Evolutionary conservation across 164 flowering plant genomes (phyloP).

Genomic region (Magnolia changhungtana): DNA sequence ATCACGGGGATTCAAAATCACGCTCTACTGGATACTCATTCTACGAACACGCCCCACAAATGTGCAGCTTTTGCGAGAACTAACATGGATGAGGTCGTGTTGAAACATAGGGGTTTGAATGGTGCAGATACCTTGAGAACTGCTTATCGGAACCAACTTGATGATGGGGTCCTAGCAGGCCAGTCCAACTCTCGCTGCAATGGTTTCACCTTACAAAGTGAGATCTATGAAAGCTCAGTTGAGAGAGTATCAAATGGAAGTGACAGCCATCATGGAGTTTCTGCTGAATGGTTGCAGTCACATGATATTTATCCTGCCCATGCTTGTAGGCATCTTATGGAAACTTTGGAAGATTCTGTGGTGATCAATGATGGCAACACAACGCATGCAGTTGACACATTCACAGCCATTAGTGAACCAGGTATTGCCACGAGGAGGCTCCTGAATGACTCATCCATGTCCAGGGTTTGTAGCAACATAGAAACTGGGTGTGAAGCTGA

Average conservation of each 20-base stretch:
- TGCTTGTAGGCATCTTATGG: neutral
- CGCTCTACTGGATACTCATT: neutral
- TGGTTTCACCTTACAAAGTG: slow-evolving; percentile 8
- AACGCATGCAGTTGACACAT: neutral
- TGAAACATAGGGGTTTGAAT: neutral
- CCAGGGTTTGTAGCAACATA: neutral
- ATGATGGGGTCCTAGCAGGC: neutral
- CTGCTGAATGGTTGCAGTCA: neutral
- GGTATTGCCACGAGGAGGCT: neutral
- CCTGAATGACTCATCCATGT: neutral
- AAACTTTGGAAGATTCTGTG: slow-evolving; percentile 3
- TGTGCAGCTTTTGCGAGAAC: slow-evolving; percentile 5
- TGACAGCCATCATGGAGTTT: slow-evolving; percentile 1
- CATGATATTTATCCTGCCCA: neutral
- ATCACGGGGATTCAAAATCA: neutral
- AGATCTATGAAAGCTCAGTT: slow-evolving; percentile 5
- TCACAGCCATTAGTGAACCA: neutral
- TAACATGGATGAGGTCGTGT: neutral
- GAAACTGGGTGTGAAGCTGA: neutral
- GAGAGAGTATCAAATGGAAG: slow-evolving; percentile 4
- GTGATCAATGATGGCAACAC: neutral
- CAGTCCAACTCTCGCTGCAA: slow-evolving; percentile 7
- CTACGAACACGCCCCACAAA: neutral
- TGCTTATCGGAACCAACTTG: slow-evolving; percentile 2
- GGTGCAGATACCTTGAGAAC: slow-evolving; percentile 1